Evolutionary conservation across 495 filamentous ascomycete genomes (phyloP).

Genomic region (Corynascus novoguineensis): DNA sequence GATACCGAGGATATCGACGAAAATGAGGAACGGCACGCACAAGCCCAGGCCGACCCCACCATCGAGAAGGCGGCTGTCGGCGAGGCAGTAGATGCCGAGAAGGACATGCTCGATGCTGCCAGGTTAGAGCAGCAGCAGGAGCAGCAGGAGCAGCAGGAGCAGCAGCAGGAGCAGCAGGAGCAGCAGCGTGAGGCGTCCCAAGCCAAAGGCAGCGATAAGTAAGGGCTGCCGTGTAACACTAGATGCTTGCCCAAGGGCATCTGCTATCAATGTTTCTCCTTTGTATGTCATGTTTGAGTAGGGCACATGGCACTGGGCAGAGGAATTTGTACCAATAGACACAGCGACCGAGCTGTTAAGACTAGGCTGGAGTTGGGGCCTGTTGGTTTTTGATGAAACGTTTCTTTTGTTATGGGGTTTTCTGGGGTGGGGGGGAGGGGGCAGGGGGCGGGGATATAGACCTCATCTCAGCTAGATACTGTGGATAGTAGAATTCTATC

Average conservation of each 20-base stretch:
- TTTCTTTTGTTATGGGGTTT: conserved; percentile 6
- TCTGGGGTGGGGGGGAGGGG: too few species aligned
- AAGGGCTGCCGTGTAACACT: conserved; percentile 1
- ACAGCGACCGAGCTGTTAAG: neutral
- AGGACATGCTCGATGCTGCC: conserved; percentile 27
- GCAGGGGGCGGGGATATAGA: conserved; percentile 13
- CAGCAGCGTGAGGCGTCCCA: conserved; percentile 2
- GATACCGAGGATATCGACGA: conserved; percentile 83
- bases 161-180: neutral
- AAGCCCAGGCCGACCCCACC: conserved; percentile 33
- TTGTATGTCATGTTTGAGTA: conserved; percentile 8
- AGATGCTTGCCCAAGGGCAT: neutral
- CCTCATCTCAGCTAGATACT: conserved; percentile 16
- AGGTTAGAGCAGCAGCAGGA: conserved; percentile 15
- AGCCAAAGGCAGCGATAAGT: conserved; percentile 17
- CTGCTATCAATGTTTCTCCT: conserved; percentile 3
- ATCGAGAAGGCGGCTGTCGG: conserved; percentile 37
- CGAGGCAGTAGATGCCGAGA: conserved; percentile 43
- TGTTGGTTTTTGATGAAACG: neutral
- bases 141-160: conserved; percentile 11
- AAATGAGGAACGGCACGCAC: conserved; percentile 45
- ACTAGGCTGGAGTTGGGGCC: conserved; percentile 9
- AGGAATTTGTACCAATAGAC: conserved; percentile 13
- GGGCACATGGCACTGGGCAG: conserved; percentile 4
- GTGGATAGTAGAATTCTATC: conserved; percentile 9